Base-by-base conservation (phyloP, 2,329 filamentous ascomycete genomes). In the Phyllosticta paracitricarpa region DNA sequence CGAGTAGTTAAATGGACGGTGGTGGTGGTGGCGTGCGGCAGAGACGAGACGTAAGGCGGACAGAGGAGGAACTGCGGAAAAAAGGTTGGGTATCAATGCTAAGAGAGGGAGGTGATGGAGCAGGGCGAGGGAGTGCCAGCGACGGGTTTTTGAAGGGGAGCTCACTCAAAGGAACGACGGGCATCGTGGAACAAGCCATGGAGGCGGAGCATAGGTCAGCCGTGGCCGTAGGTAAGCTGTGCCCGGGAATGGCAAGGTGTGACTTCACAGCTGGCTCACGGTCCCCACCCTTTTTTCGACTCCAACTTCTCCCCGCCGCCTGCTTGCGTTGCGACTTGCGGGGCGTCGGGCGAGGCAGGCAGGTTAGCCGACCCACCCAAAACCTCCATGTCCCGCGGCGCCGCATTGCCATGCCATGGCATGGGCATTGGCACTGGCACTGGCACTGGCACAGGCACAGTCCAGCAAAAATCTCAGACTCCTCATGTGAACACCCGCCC, bases 361-460 rank as follows among this genome's bases (percentile, higher is more conserved):
- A 61, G 54, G 53, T 61, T 61, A 56, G 53, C 58, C 58, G 58
- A 61, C 40, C 33, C 53, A 61, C 56, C 54, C 28, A 8, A 6
- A 30, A 30, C 28, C 28, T 30, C 28, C 28, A 30, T 30, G 6
- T 8, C 28, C 28, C 28, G 28, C 28, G 28, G 28, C 9, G 28
- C 28, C 28, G 28, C 28, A 30, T 4, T 30, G 28, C 28, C 28
- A 30, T 30, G 28, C 6, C 28, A 28, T 28, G 26, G 4, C 26
- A 28, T 28, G 26, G 26, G 26, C 26, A 30, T 30, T 30, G 28
- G 28, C 28, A 28, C 26, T 28, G 7, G 26, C 26, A 28, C 26
- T n/a, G 7, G 26, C 26, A 28, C 58, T 51, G 58, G 33, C 53
- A 56, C 54, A 3, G 30, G 33, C 33, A 40, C 33, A 17, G 33